Percentiles rank a stretch among this genome's conserved stretches.
Evolutionary conservation across 352 stramenopile species (phyloP).

Genomic region (Pythium oligandrum): DNA sequence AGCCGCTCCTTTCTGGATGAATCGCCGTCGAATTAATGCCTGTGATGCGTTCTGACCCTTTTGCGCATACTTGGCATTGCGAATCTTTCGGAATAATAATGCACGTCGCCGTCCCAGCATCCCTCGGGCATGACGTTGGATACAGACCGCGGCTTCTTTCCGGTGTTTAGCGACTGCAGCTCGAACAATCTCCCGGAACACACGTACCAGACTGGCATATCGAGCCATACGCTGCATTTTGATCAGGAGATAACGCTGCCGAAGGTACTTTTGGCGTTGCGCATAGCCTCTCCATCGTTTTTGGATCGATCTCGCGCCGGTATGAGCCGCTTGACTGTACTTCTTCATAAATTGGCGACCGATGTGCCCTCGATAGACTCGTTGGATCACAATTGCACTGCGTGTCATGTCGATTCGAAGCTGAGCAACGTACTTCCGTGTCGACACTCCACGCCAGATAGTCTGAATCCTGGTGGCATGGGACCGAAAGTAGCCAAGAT

Average conservation of each 20-base stretch:
- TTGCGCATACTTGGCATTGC: slow-evolving; percentile 34
- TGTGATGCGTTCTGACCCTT: slow-evolving; percentile 53
- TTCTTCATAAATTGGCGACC: slow-evolving; percentile 20
- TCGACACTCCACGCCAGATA: slow-evolving; percentile 39
- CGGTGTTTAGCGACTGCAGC: slow-evolving; percentile 24
- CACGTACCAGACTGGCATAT: slow-evolving; percentile 29
- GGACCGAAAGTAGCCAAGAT: slow-evolving; percentile 32
- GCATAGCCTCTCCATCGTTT: slow-evolving; percentile 31
- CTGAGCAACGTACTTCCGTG: slow-evolving; percentile 18
- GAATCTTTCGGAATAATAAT: slow-evolving; percentile 61
- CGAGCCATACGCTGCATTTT: slow-evolving; percentile 31
- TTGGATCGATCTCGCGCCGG: slow-evolving; percentile 29
- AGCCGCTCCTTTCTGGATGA: slow-evolving; percentile 39
- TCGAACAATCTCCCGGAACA: slow-evolving; percentile 21
- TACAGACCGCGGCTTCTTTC: slow-evolving; percentile 21
- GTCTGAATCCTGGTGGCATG: slow-evolving; percentile 37
- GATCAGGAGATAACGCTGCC: slow-evolving; percentile 26
- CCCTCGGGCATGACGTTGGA: slow-evolving; percentile 49
- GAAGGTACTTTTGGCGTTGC: slow-evolving; percentile 18
- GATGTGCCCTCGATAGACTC: slow-evolving; percentile 33
- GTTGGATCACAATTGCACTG: slow-evolving; percentile 32
- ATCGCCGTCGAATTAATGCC: slow-evolving; percentile 37
- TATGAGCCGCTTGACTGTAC: slow-evolving; percentile 25
- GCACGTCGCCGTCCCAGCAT: slow-evolving; percentile 45
- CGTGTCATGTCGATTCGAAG: slow-evolving; percentile 27